phyloP scores from a whole-genome alignment of 352 stramenopile species.

The Blastocystis hominis region DNA sequence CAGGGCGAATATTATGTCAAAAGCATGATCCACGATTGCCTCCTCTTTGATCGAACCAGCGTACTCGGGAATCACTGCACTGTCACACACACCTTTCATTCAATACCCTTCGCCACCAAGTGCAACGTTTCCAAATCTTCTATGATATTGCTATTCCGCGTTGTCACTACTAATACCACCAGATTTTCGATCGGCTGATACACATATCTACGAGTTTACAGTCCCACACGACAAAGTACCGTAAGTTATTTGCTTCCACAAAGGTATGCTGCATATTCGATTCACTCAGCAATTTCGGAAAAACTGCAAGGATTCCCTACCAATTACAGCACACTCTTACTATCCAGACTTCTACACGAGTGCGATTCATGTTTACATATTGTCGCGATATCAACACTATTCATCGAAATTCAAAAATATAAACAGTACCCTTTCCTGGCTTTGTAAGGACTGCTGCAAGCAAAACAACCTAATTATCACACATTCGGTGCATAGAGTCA shows the following conservation, averaged over 20 bases:
- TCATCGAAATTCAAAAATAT: not conserved
- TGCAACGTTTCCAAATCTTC: conserved; percentile 47
- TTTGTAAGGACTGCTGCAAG: conserved; percentile 44
- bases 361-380: conserved; percentile 55
- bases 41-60: conserved; percentile 30
- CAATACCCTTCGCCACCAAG: conserved; percentile 26
- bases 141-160: conserved; percentile 32
- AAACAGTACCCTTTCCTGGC: conserved; percentile 20
- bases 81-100: not conserved
- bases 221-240: not conserved
- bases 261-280: conserved; percentile 52
- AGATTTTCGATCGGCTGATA: conserved; percentile 54
- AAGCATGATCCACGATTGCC: conserved; percentile 33
- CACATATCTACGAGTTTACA: conserved; percentile 6
- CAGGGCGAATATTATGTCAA: conserved; percentile 27
- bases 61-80: conserved; percentile 40
- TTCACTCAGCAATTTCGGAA: conserved; percentile 44
- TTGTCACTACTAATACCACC: conserved; percentile 41
- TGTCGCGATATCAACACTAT: conserved; percentile 45
- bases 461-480: conserved; percentile 26
- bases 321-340: not conserved
- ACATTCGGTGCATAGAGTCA: not conserved
- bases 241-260: conserved; percentile 40
- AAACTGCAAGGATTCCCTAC: conserved; percentile 48
- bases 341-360: not conserved